Conservation (phyloP, 371 early-diverging fungal species). For the Blastocladiella emersonii region DNA sequence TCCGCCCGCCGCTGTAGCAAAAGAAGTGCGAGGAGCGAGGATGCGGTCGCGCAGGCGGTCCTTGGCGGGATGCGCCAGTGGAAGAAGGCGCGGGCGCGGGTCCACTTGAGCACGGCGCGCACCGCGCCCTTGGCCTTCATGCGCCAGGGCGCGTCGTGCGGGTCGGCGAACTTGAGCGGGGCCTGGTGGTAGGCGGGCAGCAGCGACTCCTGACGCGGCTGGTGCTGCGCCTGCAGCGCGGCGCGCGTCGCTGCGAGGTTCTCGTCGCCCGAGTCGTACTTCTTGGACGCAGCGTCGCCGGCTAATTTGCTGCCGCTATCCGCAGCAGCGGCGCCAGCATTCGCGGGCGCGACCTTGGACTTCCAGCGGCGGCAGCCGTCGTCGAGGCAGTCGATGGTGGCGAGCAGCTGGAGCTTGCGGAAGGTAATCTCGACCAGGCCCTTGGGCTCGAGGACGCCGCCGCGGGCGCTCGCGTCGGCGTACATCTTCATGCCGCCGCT, state of each 20-base stretch:
- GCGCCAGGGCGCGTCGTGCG: slow-evolving; percentile 92
- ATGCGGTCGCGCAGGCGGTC: not conserved
- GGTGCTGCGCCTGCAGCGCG: slow-evolving; percentile 46
- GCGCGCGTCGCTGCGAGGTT: no score
- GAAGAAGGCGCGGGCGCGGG: slow-evolving; percentile 69
- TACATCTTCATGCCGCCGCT: slow-evolving; percentile 95
- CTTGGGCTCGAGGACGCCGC: slow-evolving; percentile 95
- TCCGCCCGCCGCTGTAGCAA: no score
- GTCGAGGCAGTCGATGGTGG: slow-evolving; percentile 86
- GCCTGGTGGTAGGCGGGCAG: slow-evolving; percentile 84
- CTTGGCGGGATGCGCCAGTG: slow-evolving; percentile 70
- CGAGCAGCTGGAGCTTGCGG: slow-evolving; percentile 78
- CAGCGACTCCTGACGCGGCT: slow-evolving; percentile 68
- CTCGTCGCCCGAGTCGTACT: slow-evolving; percentile 13
- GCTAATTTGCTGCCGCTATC: no score
- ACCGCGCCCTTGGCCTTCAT: slow-evolving; percentile 91
- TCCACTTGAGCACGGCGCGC: slow-evolving; percentile 66
- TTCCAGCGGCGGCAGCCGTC: slow-evolving; percentile 56
- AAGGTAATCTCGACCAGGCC: slow-evolving; percentile 98
- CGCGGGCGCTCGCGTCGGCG: slow-evolving; percentile 78
- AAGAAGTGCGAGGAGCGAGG: no score
- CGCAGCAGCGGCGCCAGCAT: no score
- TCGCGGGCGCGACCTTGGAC: slow-evolving; percentile 13
- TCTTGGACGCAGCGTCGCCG: no score
- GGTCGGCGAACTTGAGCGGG: slow-evolving; percentile 92